A percentile compares a stretch with the other conserved stretches of the same genome.
Conservation (phyloP, 2,329 filamentous ascomycete species). For the Neonectria magnoliae region DNA sequence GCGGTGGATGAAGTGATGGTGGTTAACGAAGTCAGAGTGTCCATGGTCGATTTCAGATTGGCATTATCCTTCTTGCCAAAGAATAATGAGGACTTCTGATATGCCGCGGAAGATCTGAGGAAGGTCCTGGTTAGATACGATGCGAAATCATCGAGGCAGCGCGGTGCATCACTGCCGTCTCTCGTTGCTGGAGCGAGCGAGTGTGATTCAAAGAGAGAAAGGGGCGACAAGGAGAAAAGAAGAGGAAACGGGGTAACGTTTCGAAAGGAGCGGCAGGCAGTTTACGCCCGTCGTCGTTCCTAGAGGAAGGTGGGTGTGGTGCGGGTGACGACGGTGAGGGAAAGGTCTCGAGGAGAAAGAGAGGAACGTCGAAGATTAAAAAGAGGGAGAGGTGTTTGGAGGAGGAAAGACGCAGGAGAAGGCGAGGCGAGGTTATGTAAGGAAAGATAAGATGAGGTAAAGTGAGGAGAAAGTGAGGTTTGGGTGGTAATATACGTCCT, state of each 20-base stretch:
- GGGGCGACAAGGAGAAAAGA: conserved; percentile 6
- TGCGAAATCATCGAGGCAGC: conserved; percentile 26
- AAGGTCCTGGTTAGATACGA: conserved; percentile 45
- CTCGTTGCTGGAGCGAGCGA: conserved; percentile 8
- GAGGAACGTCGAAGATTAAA: not conserved
- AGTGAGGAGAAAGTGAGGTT: conserved; percentile 2
- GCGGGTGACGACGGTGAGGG: conserved; percentile 14
- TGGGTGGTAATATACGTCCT: not conserved
- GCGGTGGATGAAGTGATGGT: conserved; percentile 36
- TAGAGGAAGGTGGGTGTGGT: conserved; percentile 11
- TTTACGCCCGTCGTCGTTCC: conserved; percentile 28
- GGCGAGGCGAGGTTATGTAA: not conserved
- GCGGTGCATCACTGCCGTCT: conserved; percentile 17
- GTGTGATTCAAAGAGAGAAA: conserved; percentile 24
- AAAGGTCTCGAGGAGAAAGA: conserved; percentile 20
- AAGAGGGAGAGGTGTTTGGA: not conserved
- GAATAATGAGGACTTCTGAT: conserved; percentile 29
- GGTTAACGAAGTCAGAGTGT: conserved; percentile 40
- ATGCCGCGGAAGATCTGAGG: conserved; percentile 37
- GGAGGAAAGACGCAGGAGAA: not conserved
- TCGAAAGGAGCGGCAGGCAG: conserved; percentile 27
- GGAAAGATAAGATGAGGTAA: conserved; percentile 7
- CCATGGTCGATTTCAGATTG: conserved; percentile 44
- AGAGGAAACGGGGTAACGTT: conserved; percentile 15
- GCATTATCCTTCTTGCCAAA: conserved; percentile 32